Conservation (phyloP, 2,329 filamentous ascomycete species). For the Sphaerostilbella broomeana region DNA sequence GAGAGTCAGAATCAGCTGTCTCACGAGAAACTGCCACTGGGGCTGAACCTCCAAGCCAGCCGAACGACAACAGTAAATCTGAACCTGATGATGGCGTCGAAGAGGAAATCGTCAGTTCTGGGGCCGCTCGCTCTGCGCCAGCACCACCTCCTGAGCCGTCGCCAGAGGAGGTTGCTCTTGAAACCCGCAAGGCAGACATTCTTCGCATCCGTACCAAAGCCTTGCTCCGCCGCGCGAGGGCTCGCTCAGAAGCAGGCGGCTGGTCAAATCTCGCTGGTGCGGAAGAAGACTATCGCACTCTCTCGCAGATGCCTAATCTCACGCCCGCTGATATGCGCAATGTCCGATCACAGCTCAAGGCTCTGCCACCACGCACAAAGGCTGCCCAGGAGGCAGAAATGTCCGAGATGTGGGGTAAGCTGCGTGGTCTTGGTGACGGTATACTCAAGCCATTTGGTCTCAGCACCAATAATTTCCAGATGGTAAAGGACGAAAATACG, state of each 20-base stretch:
- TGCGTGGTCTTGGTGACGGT: constrained; percentile 88
- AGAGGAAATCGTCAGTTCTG: constrained; percentile 54
- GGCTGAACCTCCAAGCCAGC: constrained; percentile 32
- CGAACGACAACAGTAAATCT: constrained; percentile 29
- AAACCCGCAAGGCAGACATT: constrained; percentile 49
- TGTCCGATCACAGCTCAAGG: constrained; percentile 58
- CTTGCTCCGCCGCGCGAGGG: constrained; percentile 70
- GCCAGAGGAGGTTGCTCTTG: constrained; percentile 14
- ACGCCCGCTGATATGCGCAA: constrained; percentile 59
- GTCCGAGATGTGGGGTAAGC: constrained; percentile 94
- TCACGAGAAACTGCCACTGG: constrained; percentile 13
- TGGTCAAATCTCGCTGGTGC: constrained; percentile 78
- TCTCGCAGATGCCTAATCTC: constrained; percentile 52
- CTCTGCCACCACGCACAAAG: constrained; percentile 63
- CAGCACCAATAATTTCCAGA: constrained; percentile 90
- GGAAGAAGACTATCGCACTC: constrained; percentile 68
- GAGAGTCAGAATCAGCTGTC: constrained; percentile 15
- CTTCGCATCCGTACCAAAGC: constrained; percentile 75
- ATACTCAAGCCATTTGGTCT: constrained; percentile 89
- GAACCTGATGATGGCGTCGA: constrained; percentile 41
- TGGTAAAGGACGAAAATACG: constrained; percentile 81
- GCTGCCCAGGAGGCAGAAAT: constrained; percentile 80
- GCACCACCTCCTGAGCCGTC: constrained; percentile 18
- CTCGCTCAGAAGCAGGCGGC: constrained; percentile 61
- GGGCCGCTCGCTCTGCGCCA: constrained; percentile 46